Evolutionary conservation across 1,284 basidiomycete genomes (phyloP).

Genomic region (Sporisorium iseilematis-ciliati): DNA sequence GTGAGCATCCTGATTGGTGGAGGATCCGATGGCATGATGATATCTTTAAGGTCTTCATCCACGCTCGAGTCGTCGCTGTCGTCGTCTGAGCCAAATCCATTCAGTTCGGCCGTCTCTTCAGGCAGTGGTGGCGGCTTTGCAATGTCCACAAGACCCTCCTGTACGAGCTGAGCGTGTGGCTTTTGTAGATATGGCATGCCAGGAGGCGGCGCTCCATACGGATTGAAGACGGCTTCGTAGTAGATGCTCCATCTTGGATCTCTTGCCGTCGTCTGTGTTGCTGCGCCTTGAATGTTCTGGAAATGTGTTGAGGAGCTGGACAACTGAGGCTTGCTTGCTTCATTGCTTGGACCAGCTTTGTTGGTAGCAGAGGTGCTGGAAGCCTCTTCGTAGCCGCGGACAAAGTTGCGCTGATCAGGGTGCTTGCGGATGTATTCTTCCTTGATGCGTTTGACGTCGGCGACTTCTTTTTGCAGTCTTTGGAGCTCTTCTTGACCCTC

Average conservation of each 20-base stretch:
- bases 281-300: neutral
- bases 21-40: conserved; percentile 64
- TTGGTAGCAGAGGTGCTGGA: neutral
- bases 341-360: neutral
- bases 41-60: conserved; percentile 62
- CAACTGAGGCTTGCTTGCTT: neutral
- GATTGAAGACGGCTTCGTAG: conserved; percentile 92
- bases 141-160: conserved; percentile 45
- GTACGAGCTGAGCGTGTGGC: conserved; percentile 37
- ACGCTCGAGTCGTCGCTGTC: conserved; percentile 56
- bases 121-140: conserved; percentile 39
- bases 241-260: conserved; percentile 79
- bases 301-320: neutral
- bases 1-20: conserved; percentile 32
- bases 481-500: conserved; percentile 48
- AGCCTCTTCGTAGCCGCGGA: conserved; percentile 73
- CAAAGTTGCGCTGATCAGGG: conserved; percentile 84
- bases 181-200: conserved; percentile 91
- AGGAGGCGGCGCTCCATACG: conserved; percentile 92
- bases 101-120: conserved; percentile 19
- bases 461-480: conserved; percentile 46
- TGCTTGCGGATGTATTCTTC: conserved; percentile 80
- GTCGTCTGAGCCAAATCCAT: conserved; percentile 10
- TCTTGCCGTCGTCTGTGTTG: neutral
- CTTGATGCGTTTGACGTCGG: conserved; percentile 54